Conservation (phyloP, 2,329 filamentous ascomycete genomes). For the Beauveria bassiana region DNA sequence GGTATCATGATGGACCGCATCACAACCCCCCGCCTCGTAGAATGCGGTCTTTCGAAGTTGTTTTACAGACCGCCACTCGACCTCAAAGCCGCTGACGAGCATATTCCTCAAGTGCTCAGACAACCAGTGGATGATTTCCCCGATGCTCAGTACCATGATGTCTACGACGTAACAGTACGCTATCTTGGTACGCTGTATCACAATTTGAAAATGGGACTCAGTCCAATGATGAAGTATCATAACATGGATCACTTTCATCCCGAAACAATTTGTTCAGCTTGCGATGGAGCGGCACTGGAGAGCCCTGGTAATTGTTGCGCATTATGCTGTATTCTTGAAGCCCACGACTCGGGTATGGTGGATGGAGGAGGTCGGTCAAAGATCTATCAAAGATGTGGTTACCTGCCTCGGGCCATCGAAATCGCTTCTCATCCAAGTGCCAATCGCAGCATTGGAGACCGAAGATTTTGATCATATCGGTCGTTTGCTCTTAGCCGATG, state of each 20-base stretch:
- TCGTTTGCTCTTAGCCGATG: neutral
- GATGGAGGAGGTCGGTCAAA: constrained; percentile 38
- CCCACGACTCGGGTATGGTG: constrained; percentile 39
- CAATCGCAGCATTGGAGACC: constrained; percentile 28
- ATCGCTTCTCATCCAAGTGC: constrained; percentile 35
- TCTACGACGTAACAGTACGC: constrained; percentile 39
- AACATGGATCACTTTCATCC: constrained; percentile 46
- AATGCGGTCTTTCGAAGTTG: neutral
- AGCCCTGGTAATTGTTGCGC: constrained; percentile 43
- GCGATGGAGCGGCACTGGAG: constrained; percentile 34
- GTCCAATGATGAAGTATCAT: constrained; percentile 38
- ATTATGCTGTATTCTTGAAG: constrained; percentile 46
- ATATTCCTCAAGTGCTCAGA: neutral
- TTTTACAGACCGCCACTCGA: constrained; percentile 6
- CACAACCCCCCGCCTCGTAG: neutral
- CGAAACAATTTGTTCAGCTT: constrained; percentile 35
- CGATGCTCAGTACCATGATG: constrained; percentile 19
- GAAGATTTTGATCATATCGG: constrained; percentile 16
- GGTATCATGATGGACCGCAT: constrained; percentile 3
- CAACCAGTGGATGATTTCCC: constrained; percentile 17
- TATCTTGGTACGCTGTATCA: constrained; percentile 45
- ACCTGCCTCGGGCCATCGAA: constrained; percentile 29
- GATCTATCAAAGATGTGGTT: constrained; percentile 36
- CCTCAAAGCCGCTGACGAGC: neutral
- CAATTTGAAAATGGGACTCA: constrained; percentile 38